These are phyloP conservation scores for Cyberlindnera japonica DNA, from an alignment of 805 yeast genomes.

Conservation along the genomic window DNA sequence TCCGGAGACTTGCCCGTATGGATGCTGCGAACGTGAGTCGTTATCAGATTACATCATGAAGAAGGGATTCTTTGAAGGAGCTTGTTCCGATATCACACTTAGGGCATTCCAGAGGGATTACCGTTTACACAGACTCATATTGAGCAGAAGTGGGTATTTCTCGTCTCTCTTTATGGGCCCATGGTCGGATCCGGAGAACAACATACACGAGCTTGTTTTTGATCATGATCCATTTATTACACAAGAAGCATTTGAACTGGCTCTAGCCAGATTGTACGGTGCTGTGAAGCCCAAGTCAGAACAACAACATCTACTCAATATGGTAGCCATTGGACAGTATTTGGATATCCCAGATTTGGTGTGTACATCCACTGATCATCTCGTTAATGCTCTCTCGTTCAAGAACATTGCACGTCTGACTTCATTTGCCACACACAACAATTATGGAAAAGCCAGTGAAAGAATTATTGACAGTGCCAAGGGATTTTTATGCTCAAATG, in stretches of 20 bases:
- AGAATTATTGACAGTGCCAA: constrained; percentile 43
- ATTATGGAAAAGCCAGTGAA: constrained; percentile 46
- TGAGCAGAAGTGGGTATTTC: constrained; percentile 47
- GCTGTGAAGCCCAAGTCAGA: constrained; percentile 33
- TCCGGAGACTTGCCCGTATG: constrained; percentile 26
- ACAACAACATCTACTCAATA: constrained; percentile 33
- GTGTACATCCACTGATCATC: constrained; percentile 38
- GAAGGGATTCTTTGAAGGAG: constrained; percentile 42
- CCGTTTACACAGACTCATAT: constrained; percentile 42
- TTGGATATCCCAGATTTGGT: constrained; percentile 44
- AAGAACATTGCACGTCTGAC: constrained; percentile 35
- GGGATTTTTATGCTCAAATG: constrained; percentile 44
- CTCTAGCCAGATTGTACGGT: constrained; percentile 46
- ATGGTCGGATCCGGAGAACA: constrained; percentile 35
- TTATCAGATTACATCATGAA: constrained; percentile 32
- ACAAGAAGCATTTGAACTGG: constrained; percentile 45
- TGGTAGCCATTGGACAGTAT: constrained; percentile 50
- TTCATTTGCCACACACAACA: constrained; percentile 39
- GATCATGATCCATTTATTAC: constrained; percentile 40
- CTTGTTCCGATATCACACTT: constrained; percentile 45
- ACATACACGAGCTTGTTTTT: constrained; percentile 32
- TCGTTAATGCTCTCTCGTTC: constrained; percentile 34
- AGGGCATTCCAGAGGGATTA: constrained; percentile 44
- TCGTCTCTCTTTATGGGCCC: constrained; percentile 39
- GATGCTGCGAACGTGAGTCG: constrained; percentile 26